Conservation (phyloP, 768 basidiomycete genomes). For the Calocera cornea region DNA sequence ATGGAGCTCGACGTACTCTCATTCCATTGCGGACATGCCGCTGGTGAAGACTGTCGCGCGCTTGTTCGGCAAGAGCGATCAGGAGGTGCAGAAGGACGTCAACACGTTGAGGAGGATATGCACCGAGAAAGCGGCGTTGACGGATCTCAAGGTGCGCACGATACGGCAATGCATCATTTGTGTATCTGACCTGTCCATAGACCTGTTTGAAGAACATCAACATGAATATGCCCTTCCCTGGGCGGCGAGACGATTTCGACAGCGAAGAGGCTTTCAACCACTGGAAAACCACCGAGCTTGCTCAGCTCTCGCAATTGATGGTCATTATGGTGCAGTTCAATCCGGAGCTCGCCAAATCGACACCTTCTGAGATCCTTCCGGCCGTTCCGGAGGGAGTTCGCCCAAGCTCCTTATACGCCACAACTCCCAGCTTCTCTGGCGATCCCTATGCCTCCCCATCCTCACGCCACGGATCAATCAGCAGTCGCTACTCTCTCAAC, state of each 20-base stretch:
- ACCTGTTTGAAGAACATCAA: constrained; percentile 86
- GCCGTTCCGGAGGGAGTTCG: constrained; percentile 17
- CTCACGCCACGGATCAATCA: constrained; percentile 47
- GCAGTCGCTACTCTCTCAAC: constrained; percentile 46
- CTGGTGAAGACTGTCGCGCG: constrained; percentile 54
- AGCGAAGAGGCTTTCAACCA: constrained; percentile 69
- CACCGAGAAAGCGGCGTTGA: constrained; percentile 76
- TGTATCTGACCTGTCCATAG: constrained; percentile 28
- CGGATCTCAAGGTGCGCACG: constrained; percentile 61
- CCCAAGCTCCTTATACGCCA: constrained; percentile 41
- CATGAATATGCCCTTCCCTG: constrained; percentile 69
- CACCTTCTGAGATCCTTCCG: constrained; percentile 40
- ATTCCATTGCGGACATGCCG: constrained; percentile 53
- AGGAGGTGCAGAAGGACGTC: constrained; percentile 58
- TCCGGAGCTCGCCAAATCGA: constrained; percentile 72
- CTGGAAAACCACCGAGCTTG: constrained; percentile 71
- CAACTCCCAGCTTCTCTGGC: not conserved
- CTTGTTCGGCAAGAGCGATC: constrained; percentile 61
- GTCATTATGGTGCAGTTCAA: constrained; percentile 74
- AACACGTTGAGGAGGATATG: constrained; percentile 49
- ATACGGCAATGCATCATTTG: constrained; percentile 8
- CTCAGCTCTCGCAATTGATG: constrained; percentile 77
- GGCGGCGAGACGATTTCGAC: constrained; percentile 74
- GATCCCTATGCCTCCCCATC: constrained; percentile 15
- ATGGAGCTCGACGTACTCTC: not conserved